Evolutionary conservation across 108 stramenopile species (phyloP).

Genomic region (Cyclotella cryptica): DNA sequence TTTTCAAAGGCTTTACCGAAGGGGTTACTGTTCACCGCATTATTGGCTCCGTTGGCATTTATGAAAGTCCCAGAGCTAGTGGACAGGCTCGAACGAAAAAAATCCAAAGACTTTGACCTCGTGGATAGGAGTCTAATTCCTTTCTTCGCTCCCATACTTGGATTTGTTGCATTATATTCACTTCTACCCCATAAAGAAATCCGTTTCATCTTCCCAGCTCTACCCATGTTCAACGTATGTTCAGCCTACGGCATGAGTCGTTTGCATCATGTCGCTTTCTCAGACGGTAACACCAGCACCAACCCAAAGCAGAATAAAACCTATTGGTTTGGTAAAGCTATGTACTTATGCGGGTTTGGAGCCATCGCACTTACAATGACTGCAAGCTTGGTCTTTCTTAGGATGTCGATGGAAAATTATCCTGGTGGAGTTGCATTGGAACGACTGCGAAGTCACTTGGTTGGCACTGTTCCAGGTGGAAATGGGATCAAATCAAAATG

Average conservation of each 20-base stretch:
- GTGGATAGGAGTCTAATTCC: conserved; percentile 62
- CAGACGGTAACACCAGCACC: conserved; percentile 32
- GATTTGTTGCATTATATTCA: conserved; percentile 86
- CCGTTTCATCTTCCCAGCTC: conserved; percentile 91
- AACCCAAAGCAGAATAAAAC: conserved; percentile 12
- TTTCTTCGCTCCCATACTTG: conserved; percentile 68
- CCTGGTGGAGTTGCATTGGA: conserved; percentile 82
- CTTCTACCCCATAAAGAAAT: conserved; percentile 96
- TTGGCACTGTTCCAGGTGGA: conserved; percentile 22
- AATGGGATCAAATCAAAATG: conserved; percentile 1
- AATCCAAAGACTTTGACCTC: neutral
- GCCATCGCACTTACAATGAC: conserved; percentile 53
- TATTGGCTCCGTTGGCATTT: conserved; percentile 77
- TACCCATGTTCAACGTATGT: conserved; percentile 87
- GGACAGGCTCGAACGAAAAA: conserved; percentile 20
- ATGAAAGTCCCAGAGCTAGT: conserved; percentile 61
- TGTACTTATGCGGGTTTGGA: conserved; percentile 47
- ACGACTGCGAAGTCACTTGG: conserved; percentile 52
- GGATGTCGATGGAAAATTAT: conserved; percentile 79
- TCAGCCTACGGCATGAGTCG: conserved; percentile 81
- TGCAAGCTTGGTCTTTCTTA: conserved; percentile 72
- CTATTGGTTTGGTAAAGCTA: conserved; percentile 36
- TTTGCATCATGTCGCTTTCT: conserved; percentile 58
- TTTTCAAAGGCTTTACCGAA: conserved; percentile 85
- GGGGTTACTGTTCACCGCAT: conserved; percentile 70